Evolutionary conservation across 768 basidiomycete genomes (phyloP).

Genomic region (Boletus vinaceobasis): DNA sequence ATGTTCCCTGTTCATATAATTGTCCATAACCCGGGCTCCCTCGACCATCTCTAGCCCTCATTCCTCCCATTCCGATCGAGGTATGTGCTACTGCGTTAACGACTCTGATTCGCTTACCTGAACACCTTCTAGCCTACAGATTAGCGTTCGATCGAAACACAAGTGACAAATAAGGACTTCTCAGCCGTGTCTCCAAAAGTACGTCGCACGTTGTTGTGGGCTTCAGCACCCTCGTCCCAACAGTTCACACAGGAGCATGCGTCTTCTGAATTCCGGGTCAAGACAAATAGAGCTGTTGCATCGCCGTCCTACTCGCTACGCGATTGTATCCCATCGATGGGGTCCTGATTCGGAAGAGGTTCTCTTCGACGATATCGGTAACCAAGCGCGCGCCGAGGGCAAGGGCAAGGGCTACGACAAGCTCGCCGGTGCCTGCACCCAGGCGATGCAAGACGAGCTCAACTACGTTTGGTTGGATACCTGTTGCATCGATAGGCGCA

Average conservation of each 20-base stretch:
- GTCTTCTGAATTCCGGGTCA: conserved; percentile 19
- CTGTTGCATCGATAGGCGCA: conserved; percentile 30
- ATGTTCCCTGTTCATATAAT: background rate
- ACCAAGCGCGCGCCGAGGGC: background rate
- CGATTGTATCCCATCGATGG: conserved; percentile 31
- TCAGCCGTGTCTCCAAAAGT: background rate
- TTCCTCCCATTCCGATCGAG: background rate
- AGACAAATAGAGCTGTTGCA: conserved; percentile 16
- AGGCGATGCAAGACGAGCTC: conserved; percentile 14
- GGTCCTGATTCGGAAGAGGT: conserved; percentile 20
- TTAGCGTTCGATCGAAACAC: background rate
- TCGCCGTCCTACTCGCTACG: conserved; percentile 6
- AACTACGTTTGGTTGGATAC: conserved; percentile 34
- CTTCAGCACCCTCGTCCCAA: background rate
- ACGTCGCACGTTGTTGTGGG: background rate
- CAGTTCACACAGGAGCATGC: conserved; percentile 15
- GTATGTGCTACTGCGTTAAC: background rate
- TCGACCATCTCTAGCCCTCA: background rate
- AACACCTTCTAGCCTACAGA: background rate
- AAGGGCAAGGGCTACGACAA: conserved; percentile 23
- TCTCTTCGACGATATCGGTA: conserved; percentile 23
- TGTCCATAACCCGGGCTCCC: no score
- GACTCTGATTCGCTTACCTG: background rate
- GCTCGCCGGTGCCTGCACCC: conserved; percentile 18
- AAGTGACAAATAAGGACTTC: background rate